Evolutionary conservation across 2,329 filamentous ascomycete species (phyloP), one percentile per base, ranked within the genome.

Genomic region (Tolypocladium capitatum): DNA sequence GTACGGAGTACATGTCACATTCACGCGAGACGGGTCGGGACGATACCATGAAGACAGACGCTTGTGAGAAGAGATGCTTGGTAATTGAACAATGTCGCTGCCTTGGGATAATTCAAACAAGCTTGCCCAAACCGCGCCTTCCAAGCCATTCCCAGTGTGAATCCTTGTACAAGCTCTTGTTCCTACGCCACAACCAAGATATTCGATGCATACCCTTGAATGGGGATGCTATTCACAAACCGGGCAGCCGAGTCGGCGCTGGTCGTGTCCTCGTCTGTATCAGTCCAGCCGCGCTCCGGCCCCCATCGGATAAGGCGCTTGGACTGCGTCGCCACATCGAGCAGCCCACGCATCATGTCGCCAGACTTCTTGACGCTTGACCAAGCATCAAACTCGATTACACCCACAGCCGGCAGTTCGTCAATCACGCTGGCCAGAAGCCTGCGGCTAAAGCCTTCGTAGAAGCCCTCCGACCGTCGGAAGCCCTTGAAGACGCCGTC

Each of bases 301-400:
- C 84, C 84, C 82, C 83, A 90, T 18, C 67, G 66, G n/a, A 88
- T 70, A 36, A 63, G 64, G 52, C 75, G 73, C 24, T 73, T 64
- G 18, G 71, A 68, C 8, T 69, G 62, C 10, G 63, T 66, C 1
- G 73, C 71, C 4, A 75, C 70, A 1, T 74, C 68, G 9, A 84
- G 60, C 20, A 90, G 65, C 2, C 71, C 76, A 10, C 66, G 63
- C 69, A 89, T 76, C 65, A 90, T 77, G 30, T 73, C 76, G 14
- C 81, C 78, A 1, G 71, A 72, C 59, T 80, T 82, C 60, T 76
- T 77, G 4, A 90, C 81, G 46, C 76, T 76, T 0, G 74, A 66
- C 59, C 75, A 86, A 0, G 75, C 84, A 62, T 90, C 85, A 51
- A 90, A 84, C 56, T 86, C 75, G 20, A 89, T 69, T 1, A 69